Evolutionary conservation across 805 yeast species (phyloP).

Genomic region (Sugiyamaella boreocaroliniensis): DNA sequence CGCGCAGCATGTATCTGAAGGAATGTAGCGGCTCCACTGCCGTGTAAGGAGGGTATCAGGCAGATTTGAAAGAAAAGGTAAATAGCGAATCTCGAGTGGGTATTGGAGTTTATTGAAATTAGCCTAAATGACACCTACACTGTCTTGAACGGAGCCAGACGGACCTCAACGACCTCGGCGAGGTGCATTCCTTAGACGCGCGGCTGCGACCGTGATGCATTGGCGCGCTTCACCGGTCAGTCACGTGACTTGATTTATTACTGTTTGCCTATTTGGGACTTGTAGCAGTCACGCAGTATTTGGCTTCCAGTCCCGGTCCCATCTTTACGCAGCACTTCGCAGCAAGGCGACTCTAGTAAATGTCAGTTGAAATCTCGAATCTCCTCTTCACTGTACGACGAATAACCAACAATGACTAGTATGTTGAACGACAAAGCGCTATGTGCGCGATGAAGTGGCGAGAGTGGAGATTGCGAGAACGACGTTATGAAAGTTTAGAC

Average conservation of each 20-base stretch:
- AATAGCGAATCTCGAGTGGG: too few relatives aligned
- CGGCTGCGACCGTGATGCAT: neutral
- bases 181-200: neutral
- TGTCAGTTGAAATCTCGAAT: neutral
- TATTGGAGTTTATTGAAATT: too few relatives aligned
- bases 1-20: neutral
- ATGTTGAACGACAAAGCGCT: neutral
- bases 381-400: neutral
- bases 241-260: neutral
- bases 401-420: neutral
- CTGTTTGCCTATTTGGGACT: neutral
- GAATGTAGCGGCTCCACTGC: neutral
- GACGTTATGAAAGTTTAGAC: too few relatives aligned
- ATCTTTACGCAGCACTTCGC: neutral
- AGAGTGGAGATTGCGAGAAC: neutral
- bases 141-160: too few relatives aligned
- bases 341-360: neutral
- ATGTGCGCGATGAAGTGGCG: neutral
- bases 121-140: too few relatives aligned
- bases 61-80: too few relatives aligned
- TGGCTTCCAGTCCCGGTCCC: neutral
- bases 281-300: neutral
- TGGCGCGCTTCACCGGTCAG: neutral
- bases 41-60: too few relatives aligned
- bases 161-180: too few relatives aligned